These are phyloP conservation scores for Ophiorrhiza pumila DNA, from an alignment of 257 asterid genomes.

Conservation along the genomic window DNA sequence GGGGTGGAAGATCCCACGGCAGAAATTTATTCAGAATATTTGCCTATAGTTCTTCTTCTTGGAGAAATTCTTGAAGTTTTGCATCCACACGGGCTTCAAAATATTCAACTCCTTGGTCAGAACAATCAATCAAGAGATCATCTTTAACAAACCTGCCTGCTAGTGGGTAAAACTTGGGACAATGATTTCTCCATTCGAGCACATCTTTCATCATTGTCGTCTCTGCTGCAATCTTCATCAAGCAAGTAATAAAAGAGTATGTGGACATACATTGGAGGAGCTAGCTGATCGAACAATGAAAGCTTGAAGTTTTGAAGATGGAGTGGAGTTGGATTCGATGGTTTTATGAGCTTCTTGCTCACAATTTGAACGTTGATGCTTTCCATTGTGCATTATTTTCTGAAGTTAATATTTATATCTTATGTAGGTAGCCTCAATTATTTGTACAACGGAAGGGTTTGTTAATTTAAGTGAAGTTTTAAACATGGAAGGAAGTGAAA, in stretches of 20 bases:
- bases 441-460: background rate
- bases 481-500: too few species aligned
- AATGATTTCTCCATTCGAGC: slow-evolving; percentile 18
- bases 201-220: slow-evolving; percentile 4
- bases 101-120: slow-evolving; percentile 29
- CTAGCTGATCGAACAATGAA: slow-evolving; percentile 21
- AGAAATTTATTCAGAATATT: slow-evolving; percentile 12
- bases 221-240: background rate
- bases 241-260: slow-evolving; percentile 10
- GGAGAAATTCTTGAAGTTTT: slow-evolving; percentile 4
- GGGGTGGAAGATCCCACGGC: slow-evolving; percentile 10
- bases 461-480: too few species aligned
- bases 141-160: slow-evolving; percentile 22
- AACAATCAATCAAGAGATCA: slow-evolving; percentile 18
- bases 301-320: slow-evolving; percentile 16
- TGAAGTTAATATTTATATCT: too few species aligned
- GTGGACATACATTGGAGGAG: slow-evolving; percentile 12
- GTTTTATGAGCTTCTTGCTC: slow-evolving; percentile 23
- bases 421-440: background rate
- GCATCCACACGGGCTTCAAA: slow-evolving; percentile 10
- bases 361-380: slow-evolving; percentile 13
- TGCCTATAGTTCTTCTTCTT: background rate
- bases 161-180: slow-evolving; percentile 21
- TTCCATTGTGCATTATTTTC: slow-evolving; percentile 1
- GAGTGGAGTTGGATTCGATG: slow-evolving; percentile 22